A percentile compares a stretch with the other conserved stretches of the same genome.
Evolutionary conservation across 768 basidiomycete genomes (phyloP).

Genomic region (Macrolepiota albuminosa): DNA sequence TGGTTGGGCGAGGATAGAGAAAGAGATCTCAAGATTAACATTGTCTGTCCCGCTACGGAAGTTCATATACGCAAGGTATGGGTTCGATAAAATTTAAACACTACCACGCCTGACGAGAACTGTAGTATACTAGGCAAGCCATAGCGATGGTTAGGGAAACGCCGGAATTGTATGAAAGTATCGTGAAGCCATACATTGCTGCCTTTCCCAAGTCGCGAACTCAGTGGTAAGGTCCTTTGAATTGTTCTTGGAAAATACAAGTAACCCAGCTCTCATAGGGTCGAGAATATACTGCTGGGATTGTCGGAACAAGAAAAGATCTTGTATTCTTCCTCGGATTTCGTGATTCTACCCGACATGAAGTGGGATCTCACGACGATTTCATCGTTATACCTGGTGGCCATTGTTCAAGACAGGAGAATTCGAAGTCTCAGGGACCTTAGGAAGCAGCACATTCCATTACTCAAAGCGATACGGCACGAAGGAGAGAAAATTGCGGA

Average conservation of each 20-base stretch:
- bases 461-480: constrained; percentile 62
- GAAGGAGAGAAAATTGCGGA: constrained; percentile 49
- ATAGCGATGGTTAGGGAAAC: constrained; percentile 78
- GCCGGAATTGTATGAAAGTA: constrained; percentile 61
- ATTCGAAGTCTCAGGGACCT: constrained; percentile 80
- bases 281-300: constrained; percentile 78
- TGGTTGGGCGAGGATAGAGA: constrained; percentile 28
- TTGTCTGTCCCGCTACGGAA: constrained; percentile 87
- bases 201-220: constrained; percentile 73
- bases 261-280: constrained; percentile 44
- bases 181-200: constrained; percentile 77
- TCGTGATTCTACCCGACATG: constrained; percentile 89
- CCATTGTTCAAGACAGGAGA: constrained; percentile 55
- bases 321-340: constrained; percentile 58
- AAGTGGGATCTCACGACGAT: constrained; percentile 88
- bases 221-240: constrained; percentile 55
- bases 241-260: background rate
- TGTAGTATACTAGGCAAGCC: constrained; percentile 73
- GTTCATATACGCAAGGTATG: constrained; percentile 80
- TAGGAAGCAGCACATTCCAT: constrained; percentile 49
- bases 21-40: constrained; percentile 74
- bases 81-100: background rate
- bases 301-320: constrained; percentile 71
- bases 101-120: background rate
- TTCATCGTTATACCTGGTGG: constrained; percentile 82